phyloP scores from a whole-genome alignment of 352 stramenopile genomes.

The Albugo candida region DNA sequence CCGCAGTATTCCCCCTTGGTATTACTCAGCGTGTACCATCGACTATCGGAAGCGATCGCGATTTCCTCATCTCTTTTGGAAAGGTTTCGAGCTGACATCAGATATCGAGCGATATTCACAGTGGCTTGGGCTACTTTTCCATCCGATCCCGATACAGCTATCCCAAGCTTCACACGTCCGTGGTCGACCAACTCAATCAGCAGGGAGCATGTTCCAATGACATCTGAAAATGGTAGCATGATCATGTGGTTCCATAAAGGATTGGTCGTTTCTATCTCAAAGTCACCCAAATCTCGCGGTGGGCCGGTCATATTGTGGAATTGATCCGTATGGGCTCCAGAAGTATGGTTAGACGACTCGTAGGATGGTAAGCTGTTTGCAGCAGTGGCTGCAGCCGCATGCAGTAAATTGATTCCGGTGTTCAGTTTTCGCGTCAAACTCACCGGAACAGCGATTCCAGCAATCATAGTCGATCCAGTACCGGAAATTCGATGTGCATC shows the following conservation, averaged over 20 bases:
- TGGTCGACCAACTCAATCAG: slow-evolving; percentile 57
- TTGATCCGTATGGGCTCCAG: not conserved
- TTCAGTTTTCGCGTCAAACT: slow-evolving; percentile 56
- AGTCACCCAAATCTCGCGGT: not conserved
- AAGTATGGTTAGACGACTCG: not conserved
- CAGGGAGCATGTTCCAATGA: slow-evolving; percentile 61
- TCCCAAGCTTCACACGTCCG: slow-evolving; percentile 9
- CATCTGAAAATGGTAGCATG: slow-evolving; percentile 43
- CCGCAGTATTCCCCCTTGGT: slow-evolving; percentile 72
- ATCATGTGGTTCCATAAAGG: slow-evolving; percentile 72
- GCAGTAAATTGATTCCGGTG: not conserved
- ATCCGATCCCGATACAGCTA: slow-evolving; percentile 7
- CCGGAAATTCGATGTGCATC: not conserved
- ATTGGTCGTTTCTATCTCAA: slow-evolving; percentile 20
- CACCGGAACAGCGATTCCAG: slow-evolving; percentile 37
- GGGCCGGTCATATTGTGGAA: not conserved
- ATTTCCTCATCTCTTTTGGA: slow-evolving; percentile 33
- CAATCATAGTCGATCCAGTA: not conserved
- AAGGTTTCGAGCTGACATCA: slow-evolving; percentile 30
- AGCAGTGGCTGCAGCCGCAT: not conserved
- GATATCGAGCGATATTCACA: slow-evolving; percentile 66
- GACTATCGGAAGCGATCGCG: slow-evolving; percentile 42
- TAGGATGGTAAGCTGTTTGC: not conserved
- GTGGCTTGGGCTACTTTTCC: slow-evolving; percentile 19
- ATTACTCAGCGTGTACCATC: slow-evolving; percentile 77